These are phyloP conservation scores for Neurospora discreta DNA, from an alignment of 495 filamentous ascomycete species.

Conservation along the genomic window DNA sequence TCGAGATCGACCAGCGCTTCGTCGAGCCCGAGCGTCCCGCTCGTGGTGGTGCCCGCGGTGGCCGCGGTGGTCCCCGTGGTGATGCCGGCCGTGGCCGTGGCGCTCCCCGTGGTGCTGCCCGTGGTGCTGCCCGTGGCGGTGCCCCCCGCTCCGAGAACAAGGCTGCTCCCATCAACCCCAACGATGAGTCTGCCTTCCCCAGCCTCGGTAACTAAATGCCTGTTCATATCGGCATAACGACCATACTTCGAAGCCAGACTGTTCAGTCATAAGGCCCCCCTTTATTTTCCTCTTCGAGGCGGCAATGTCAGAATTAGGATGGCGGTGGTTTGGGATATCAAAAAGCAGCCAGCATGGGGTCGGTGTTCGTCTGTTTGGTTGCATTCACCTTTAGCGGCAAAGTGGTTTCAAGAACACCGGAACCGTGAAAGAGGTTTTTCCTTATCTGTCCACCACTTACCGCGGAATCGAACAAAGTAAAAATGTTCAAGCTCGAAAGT, in stretches of 20 bases:
- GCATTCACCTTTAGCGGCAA: constrained; percentile 1
- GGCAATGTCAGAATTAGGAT: neutral
- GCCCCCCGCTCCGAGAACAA: constrained; percentile 24
- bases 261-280: neutral
- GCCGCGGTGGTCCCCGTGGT: constrained; percentile 38
- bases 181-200: constrained; percentile 61
- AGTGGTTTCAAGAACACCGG: neutral
- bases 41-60: constrained; percentile 43
- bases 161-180: constrained; percentile 43
- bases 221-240: neutral
- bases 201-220: constrained; percentile 46
- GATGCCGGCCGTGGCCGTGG: constrained; percentile 41
- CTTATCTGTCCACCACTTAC: neutral
- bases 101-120: constrained; percentile 34
- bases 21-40: constrained; percentile 51
- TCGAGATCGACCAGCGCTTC: constrained; percentile 78
- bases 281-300: neutral
- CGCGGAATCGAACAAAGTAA: neutral
- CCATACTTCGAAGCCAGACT: neutral
- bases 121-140: constrained; percentile 28
- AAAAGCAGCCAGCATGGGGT: constrained; percentile 9
- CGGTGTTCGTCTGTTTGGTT: constrained; percentile 2
- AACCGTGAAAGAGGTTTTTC: neutral
- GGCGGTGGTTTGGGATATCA: neutral
- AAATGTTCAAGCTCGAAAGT: neutral